phyloP scores from a whole-genome alignment of 805 yeast genomes.

The Brettanomyces nanus region DNA sequence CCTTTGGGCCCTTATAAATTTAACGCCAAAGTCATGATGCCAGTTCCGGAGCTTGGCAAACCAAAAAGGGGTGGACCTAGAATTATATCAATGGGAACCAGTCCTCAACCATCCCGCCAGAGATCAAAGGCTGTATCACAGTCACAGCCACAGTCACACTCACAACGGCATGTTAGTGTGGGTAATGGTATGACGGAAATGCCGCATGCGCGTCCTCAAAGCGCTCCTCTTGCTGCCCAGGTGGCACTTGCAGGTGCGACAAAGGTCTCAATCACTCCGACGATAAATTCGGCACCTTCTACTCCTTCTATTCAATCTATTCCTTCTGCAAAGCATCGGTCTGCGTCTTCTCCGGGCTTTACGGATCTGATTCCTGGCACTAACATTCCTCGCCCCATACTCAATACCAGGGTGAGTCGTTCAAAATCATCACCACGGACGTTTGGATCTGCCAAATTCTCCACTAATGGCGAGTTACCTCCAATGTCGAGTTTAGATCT shows the following conservation, averaged over 20 bases:
- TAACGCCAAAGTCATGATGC: conserved; percentile 72
- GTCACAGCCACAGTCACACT: too few species aligned
- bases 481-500: conserved; percentile 47
- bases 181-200: too few species aligned
- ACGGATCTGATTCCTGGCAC: conserved; percentile 55
- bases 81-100: not conserved
- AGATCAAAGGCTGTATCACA: not conserved
- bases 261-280: not conserved
- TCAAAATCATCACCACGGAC: conserved; percentile 8
- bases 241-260: not conserved
- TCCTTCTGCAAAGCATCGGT: not conserved
- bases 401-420: conserved; percentile 27
- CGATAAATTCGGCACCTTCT: not conserved
- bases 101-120: not conserved
- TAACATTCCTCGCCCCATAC: conserved; percentile 44
- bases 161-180: too few species aligned
- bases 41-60: conserved; percentile 46
- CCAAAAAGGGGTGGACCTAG: not conserved
- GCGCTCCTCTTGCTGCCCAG: not conserved
- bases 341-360: too few species aligned
- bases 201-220: not conserved
- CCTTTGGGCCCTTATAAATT: conserved; percentile 64
- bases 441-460: conserved; percentile 5
- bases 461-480: conserved; percentile 25
- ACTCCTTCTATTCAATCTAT: not conserved